phyloP scores from a whole-genome alignment of 1,284 basidiomycete genomes.

The Rhodotorula sp. region DNA sequence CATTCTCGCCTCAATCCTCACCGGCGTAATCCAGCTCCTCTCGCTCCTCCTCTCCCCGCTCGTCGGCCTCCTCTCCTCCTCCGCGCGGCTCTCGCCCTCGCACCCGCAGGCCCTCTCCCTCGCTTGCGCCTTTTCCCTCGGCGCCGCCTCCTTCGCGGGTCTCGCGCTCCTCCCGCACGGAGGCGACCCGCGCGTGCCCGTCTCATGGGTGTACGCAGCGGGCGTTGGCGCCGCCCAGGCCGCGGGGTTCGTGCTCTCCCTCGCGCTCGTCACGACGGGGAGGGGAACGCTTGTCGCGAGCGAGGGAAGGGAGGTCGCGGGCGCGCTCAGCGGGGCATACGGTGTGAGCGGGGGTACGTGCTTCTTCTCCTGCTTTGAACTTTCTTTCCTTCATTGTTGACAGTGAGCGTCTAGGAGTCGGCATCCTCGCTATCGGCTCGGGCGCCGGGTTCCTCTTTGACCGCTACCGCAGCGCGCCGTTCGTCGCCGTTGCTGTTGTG shows the following conservation, averaged over 20 bases:
- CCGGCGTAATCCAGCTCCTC: slow-evolving; percentile 40
- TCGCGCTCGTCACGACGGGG: slow-evolving; percentile 36
- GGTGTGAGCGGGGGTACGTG: slow-evolving; percentile 39
- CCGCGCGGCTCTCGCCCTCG: not conserved
- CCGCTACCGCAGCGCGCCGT: slow-evolving; percentile 28
- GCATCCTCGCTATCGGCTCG: slow-evolving; percentile 38
- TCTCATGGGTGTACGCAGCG: slow-evolving; percentile 21
- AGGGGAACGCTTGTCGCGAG: slow-evolving; percentile 8
- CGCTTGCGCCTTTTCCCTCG: slow-evolving; percentile 19
- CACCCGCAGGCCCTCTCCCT: slow-evolving; percentile 21
- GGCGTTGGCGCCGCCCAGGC: slow-evolving; percentile 37
- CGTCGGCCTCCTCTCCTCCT: slow-evolving; percentile 23
- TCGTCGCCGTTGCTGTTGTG: slow-evolving; percentile 27
- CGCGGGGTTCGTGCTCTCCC: slow-evolving; percentile 33
- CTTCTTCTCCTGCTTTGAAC: not conserved
- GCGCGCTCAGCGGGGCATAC: slow-evolving; percentile 38
- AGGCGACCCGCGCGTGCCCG: slow-evolving; percentile 21
- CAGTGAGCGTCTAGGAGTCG: slow-evolving; percentile 22
- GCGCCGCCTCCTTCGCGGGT: slow-evolving; percentile 22
- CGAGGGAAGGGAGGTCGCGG: slow-evolving; percentile 32
- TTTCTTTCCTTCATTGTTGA: no score
- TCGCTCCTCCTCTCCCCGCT: slow-evolving; percentile 39
- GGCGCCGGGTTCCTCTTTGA: slow-evolving; percentile 33
- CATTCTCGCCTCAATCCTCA: slow-evolving; percentile 39
- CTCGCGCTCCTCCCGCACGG: slow-evolving; percentile 17